Conservation (phyloP, 306 rosid species). For the Pyrus betulifolia region DNA sequence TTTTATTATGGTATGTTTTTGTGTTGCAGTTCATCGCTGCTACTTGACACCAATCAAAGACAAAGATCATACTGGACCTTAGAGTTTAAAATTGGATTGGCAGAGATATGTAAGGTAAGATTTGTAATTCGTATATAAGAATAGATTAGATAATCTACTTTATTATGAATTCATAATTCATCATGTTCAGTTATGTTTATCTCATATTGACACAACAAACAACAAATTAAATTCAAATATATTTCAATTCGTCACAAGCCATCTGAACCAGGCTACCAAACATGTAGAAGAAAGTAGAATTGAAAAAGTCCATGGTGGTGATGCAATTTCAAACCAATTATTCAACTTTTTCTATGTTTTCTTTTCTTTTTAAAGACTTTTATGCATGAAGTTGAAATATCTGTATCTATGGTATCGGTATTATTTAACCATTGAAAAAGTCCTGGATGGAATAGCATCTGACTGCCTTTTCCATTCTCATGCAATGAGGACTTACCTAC, state of each 20-base stretch:
- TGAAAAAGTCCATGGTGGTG: background rate
- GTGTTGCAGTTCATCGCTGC: background rate
- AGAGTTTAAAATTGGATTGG: no score
- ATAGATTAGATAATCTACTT: no score
- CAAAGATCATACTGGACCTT: no score
- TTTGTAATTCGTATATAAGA: no score
- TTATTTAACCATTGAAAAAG: background rate
- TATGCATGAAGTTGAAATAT: background rate
- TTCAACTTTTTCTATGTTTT: background rate
- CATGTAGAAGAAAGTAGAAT: background rate
- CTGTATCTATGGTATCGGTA: background rate
- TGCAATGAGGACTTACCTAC: no score
- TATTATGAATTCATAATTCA: no score
- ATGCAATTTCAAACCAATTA: background rate
- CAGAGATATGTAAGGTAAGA: accelerated
- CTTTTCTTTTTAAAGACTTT: background rate
- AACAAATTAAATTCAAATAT: no score
- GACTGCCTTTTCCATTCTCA: no score
- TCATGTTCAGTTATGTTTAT: no score
- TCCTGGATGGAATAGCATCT: background rate
- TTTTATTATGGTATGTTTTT: background rate
- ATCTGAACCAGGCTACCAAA: no score
- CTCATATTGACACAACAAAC: no score
- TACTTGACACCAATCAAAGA: background rate
- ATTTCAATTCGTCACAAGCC: background rate